Evolutionary conservation across 2,329 filamentous ascomycete genomes (phyloP), one percentile per base, ranked within the genome.

Genomic region (Hymenoscyphus albidus): DNA sequence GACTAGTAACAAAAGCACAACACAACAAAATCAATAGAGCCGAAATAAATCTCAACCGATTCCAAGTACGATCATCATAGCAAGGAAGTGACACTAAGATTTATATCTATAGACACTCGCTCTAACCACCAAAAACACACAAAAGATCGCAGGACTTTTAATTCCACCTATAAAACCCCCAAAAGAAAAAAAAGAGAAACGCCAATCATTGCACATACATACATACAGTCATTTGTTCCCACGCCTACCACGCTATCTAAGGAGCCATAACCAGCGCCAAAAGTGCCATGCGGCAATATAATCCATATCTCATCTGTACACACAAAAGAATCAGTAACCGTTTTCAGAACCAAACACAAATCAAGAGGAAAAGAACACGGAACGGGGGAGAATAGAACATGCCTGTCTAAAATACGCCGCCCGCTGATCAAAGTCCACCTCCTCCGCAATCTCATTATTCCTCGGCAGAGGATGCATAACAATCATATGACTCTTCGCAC

Each of bases 381-480:
- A 32, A 67, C 9, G 35, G 18, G 27, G 27, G 85, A 22, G 32
- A 27, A 38, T 44, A 61, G 22, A 67, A 85, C 91, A 87, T 80
- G 97, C 94, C 90, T 99, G 95, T 90, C 95, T 88, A 81, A 99
- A 99, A 82, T 99, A 99, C 63, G 95, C 94, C 65, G 95, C 95
- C 72, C 95, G 83, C 77, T 96, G 92, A 80, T 99, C 95, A 80
- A 96, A 97, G 79, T 99, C 95, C 59, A 99, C 93, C 81, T 99
- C 95, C 79, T 96, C 92, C 40, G 88, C 88, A 76, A 99, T 89
- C 84, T 99, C 95, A 70, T 90, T 88, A 75, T 98, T 98, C 74
- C 95, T 86, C 51, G 95, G 95, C 74, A 99, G 83, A 64, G 95
- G 95, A 80, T 99, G 95, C 88, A 99, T 88, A 69, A 99, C 91